Conservation (phyloP, 192 early-diverging fungal genomes). For the Gaertneriomyces semiglobifer region DNA sequence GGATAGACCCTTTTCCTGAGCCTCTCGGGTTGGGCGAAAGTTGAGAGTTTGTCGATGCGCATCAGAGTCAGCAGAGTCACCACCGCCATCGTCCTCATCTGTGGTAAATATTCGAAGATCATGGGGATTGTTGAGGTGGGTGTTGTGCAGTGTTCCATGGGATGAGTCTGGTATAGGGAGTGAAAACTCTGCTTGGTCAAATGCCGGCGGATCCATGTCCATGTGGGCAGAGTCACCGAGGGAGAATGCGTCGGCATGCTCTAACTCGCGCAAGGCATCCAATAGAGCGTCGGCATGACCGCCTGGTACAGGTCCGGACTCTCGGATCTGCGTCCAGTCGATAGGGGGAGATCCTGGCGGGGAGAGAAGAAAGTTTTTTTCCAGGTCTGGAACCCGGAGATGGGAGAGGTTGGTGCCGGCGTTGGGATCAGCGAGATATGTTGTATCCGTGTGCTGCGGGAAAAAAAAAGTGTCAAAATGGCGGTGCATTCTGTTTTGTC, state of each 20-base stretch:
- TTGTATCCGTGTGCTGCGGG: conserved; percentile 26
- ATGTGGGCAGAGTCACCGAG: conserved; percentile 12
- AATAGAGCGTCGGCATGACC: conserved; percentile 40
- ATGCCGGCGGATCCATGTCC: conserved; percentile 3
- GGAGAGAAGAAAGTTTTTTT: conserved; percentile 51
- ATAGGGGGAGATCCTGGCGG: conserved; percentile 55
- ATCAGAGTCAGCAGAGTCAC: background rate
- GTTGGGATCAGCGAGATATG: conserved; percentile 28
- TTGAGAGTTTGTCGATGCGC: conserved; percentile 20
- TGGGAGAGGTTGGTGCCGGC: conserved; percentile 23
- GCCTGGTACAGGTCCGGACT: conserved; percentile 34
- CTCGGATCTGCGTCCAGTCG: conserved; percentile 44
- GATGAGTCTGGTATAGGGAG: background rate
- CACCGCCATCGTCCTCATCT: conserved; percentile 12
- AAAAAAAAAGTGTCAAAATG: conserved; percentile 1
- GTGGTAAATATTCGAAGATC: conserved; percentile 18
- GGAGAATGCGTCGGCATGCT: conserved; percentile 36
- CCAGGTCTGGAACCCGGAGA: conserved; percentile 46
- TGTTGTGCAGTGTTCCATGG: background rate
- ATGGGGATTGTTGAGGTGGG: background rate
- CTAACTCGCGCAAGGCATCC: conserved; percentile 26
- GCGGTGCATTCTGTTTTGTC: background rate
- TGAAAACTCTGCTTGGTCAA: background rate
- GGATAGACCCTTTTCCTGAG: conserved; percentile 5
- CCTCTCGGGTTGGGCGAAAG: conserved; percentile 21